Evolutionary conservation across 345 rosid species (phyloP).

Genomic region (Eucalyptus curtisii): DNA sequence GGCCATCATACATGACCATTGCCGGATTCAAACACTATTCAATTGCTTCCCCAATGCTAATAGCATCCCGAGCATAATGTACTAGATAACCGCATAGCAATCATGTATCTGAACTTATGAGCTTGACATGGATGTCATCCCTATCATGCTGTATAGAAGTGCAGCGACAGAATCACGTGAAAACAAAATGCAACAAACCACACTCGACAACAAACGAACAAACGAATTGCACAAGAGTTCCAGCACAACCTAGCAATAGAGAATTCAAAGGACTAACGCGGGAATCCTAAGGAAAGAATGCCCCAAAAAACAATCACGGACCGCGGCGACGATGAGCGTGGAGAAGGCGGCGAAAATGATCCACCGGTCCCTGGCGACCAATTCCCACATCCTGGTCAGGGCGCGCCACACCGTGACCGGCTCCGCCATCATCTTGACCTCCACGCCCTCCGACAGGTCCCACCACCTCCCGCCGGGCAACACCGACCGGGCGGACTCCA

Average conservation of each 20-base stretch:
- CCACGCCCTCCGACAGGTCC: slow-evolving; percentile 69
- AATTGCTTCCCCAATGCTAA: background rate
- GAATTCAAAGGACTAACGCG: background rate
- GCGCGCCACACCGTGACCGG: slow-evolving; percentile 89
- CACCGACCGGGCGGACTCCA: slow-evolving; percentile 37
- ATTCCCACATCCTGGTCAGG: slow-evolving; percentile 73
- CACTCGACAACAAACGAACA: background rate
- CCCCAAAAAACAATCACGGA: slow-evolving; percentile 4
- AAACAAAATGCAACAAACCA: background rate
- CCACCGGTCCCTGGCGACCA: slow-evolving; percentile 85
- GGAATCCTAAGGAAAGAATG: background rate
- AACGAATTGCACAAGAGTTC: background rate
- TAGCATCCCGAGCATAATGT: background rate
- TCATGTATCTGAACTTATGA: background rate
- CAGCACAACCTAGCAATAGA: background rate
- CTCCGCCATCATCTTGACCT: slow-evolving; percentile 42
- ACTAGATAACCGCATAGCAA: background rate
- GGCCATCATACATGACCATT: background rate
- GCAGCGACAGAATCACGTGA: background rate
- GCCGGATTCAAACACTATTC: background rate
- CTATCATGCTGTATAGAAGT: background rate
- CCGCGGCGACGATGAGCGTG: slow-evolving; percentile 75
- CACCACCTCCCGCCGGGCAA: slow-evolving; percentile 96
- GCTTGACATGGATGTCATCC: background rate
- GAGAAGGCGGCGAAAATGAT: slow-evolving; percentile 76